Evolutionary conservation across 257 asterid genomes (phyloP).

Genomic region (Plantago ovata): DNA sequence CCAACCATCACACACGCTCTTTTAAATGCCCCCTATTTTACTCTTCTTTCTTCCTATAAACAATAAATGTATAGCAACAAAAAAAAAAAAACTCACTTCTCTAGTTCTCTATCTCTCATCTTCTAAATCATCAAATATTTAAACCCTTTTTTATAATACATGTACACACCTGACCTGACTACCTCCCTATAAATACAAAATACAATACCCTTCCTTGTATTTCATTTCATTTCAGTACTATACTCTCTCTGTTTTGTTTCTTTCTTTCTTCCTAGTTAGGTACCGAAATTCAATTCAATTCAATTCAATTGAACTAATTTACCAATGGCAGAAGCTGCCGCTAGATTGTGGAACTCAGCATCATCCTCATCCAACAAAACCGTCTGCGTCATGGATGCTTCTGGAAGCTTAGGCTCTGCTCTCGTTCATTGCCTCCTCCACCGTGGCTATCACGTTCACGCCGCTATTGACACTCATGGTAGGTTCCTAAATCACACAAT

Average conservation of each 20-base stretch:
- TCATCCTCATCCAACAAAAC: constrained; percentile 23
- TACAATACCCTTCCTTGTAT: neutral
- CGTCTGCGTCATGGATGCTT: constrained; percentile 92
- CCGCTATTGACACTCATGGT: constrained; percentile 71
- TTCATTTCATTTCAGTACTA: neutral
- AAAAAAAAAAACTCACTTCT: neutral
- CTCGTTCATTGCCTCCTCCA: constrained; percentile 67
- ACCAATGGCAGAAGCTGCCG: constrained; percentile 16
- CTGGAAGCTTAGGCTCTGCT: constrained; percentile 67
- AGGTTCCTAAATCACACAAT: neutral
- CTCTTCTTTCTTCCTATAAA: neutral
- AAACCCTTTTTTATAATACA: no score
- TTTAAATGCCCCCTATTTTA: constrained; percentile 31
- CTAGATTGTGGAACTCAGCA: constrained; percentile 28
- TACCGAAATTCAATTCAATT: no score
- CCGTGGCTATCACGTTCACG: constrained; percentile 84
- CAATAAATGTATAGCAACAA: neutral
- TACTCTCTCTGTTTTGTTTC: neutral
- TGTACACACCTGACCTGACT: no score
- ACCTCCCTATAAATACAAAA: constrained; percentile 6
- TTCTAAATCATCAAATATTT: no score
- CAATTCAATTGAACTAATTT: neutral
- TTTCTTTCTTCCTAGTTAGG: no score
- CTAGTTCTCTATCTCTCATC: constrained; percentile 17
- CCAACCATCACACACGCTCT: constrained; percentile 61